Evolutionary conservation across 768 basidiomycete genomes (phyloP).

Genomic region (Pleurotus salmoneostramineus): DNA sequence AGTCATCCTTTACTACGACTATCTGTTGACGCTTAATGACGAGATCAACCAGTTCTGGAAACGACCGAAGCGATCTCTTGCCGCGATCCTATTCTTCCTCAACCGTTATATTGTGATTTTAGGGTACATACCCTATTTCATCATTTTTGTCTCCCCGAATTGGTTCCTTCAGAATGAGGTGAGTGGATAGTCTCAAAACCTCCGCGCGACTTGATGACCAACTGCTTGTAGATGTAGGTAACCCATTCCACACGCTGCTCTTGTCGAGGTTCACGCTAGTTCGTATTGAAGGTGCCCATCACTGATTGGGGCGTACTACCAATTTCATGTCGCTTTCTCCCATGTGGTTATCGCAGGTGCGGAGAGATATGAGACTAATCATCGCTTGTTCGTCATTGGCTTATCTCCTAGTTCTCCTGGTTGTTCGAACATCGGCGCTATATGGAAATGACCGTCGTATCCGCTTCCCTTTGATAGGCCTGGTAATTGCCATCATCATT

Average conservation of each 20-base stretch:
- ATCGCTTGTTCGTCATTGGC: background rate
- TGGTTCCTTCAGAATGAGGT: background rate
- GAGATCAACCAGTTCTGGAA: constrained; percentile 45
- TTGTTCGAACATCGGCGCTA: background rate
- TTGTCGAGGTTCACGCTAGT: background rate
- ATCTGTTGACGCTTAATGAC: constrained; percentile 33
- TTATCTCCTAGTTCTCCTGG: background rate
- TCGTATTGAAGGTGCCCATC: background rate
- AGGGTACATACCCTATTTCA: constrained; percentile 28
- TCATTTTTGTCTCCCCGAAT: background rate
- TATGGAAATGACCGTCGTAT: background rate
- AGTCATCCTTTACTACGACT: constrained; percentile 41
- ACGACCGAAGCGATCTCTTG: constrained; percentile 22
- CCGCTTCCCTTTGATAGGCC: background rate
- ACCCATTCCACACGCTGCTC: background rate
- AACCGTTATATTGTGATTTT: constrained; percentile 36
- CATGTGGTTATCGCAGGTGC: background rate
- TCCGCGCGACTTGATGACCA: background rate
- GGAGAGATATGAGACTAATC: background rate
- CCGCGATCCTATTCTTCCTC: constrained; percentile 30
- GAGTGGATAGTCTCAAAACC: background rate
- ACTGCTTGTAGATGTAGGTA: background rate
- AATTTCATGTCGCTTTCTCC: background rate
- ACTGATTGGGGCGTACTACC: background rate
- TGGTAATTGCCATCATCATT: background rate